Evolutionary conservation across 129 eudicot genomes (phyloP), one percentile per base, ranked within the genome.

Genomic region (Chrysanthemum lavandulifolium): DNA sequence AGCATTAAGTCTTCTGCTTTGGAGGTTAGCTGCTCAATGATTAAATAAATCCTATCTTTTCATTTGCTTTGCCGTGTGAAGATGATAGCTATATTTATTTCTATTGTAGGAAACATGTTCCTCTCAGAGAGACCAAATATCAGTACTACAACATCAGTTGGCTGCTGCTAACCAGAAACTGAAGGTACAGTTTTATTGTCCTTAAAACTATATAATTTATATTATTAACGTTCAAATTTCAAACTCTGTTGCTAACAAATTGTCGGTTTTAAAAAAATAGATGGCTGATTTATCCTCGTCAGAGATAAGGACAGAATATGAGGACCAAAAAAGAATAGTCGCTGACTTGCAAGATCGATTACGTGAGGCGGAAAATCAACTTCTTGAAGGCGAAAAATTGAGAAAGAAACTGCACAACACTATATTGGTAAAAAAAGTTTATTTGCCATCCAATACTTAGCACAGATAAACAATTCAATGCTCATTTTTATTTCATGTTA

Each of bases 321-420:
- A 84, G 55, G 83, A 75, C 13, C 85, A 82, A 76, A 84, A 77
- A 10, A 31, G 25, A 4, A 49, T 58, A 47, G 63, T 84, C 13
- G 27, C 65, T 3, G 87, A 87, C 6, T 61, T 87, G 18, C 84
- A 85, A 45, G 81, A 84, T 51, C 78, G 82, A 10, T 74, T 87
- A 12, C 66, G 67, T 63, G 89, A 84, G 50, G 82, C 85, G 6
- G 93, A 87, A 60, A 27, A 27, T 29, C 75, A 80, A 72, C 81
- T 87, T 40, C 27, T 78, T 45, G 93, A 87, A 61, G 93, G 93
- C 47, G 93, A 87, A 61, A 82, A 29, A 7, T 72, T 87, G 53
- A 81, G 93, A 49, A 87, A 84, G 65, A 87, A 87, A 65, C 86
- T 87, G 16, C 93, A 87, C 57, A 87, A 87, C 25, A 87, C 93